Evolutionary conservation across 129 eudicot genomes (phyloP).

Genomic region (Oenanthe sinensis): DNA sequence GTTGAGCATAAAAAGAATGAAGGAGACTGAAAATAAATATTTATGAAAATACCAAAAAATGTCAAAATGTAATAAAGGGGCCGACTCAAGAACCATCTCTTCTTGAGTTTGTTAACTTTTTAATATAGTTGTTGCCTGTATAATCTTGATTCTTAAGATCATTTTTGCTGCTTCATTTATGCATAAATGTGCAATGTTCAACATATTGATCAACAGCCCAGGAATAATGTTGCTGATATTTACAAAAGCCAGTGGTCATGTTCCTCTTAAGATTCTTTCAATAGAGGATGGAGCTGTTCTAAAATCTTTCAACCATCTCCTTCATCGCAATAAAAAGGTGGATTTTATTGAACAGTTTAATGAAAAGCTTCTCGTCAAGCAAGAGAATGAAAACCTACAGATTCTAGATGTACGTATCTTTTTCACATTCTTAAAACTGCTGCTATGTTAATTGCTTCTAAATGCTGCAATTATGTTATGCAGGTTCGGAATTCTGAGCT

Average conservation of each 20-base stretch:
- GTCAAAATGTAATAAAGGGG: background rate
- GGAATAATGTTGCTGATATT: slow-evolving; percentile 88
- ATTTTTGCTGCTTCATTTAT: background rate
- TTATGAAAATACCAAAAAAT: background rate
- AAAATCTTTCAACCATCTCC: slow-evolving; percentile 73
- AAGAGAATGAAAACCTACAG: slow-evolving; percentile 87
- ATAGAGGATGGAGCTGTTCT: slow-evolving; percentile 87
- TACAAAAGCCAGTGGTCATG: slow-evolving; percentile 63
- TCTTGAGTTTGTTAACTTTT: background rate
- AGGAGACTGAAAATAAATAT: background rate
- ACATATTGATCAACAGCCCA: slow-evolving; percentile 44
- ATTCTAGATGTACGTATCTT: slow-evolving; percentile 57
- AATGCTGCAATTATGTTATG: slow-evolving; percentile 9
- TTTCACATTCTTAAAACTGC: background rate
- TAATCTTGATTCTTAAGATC: too few species aligned
- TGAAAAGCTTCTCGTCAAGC: slow-evolving; percentile 98
- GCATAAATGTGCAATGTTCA: background rate
- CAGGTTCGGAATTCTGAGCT: slow-evolving; percentile 66
- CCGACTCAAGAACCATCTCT: background rate
- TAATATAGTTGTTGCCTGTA: too few species aligned
- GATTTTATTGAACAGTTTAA: slow-evolving; percentile 91
- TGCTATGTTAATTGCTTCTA: background rate
- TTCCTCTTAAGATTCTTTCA: slow-evolving; percentile 85
- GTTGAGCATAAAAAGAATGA: background rate
- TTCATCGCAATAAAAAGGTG: slow-evolving; percentile 80